Evolutionary conservation across 2,329 filamentous ascomycete genomes (phyloP).

Genomic region (Aureobasidium sp.): DNA sequence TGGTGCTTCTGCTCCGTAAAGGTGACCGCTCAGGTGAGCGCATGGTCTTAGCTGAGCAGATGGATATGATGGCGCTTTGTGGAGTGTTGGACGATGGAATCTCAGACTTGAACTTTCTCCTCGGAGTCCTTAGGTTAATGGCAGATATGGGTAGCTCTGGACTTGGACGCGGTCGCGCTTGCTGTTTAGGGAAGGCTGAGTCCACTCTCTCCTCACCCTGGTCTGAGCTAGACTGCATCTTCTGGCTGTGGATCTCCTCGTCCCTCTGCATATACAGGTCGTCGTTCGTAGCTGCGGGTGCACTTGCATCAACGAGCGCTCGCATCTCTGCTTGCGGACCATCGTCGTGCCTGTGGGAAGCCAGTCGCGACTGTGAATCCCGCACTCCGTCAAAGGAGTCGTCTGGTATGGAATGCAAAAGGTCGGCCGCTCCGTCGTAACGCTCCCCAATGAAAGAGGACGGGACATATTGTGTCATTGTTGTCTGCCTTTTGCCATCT

Average conservation of each 20-base stretch:
- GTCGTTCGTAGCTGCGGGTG: not conserved
- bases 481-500: slow-evolving; percentile 17
- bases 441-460: slow-evolving; percentile 2
- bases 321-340: not conserved
- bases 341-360: too few species aligned
- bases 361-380: slow-evolving; percentile 1
- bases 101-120: slow-evolving; percentile 14
- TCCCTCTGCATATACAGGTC: not conserved
- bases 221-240: not conserved
- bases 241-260: not conserved
- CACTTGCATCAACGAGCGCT: not conserved
- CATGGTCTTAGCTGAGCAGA: slow-evolving; percentile 11
- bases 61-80: slow-evolving; percentile 21
- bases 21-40: slow-evolving; percentile 19
- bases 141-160: not conserved
- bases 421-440: slow-evolving; percentile 1
- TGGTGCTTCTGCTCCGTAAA: slow-evolving; percentile 18
- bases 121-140: not conserved
- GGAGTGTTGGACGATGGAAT: slow-evolving; percentile 26
- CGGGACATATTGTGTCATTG: slow-evolving; percentile 19
- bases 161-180: slow-evolving; percentile 7
- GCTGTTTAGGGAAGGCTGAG: slow-evolving; percentile 17
- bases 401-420: not conserved
- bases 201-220: not conserved
- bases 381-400: not conserved